These are phyloP conservation scores for Penicillium freii DNA, from an alignment of 2,329 filamentous ascomycete species.

Conservation along the genomic window DNA sequence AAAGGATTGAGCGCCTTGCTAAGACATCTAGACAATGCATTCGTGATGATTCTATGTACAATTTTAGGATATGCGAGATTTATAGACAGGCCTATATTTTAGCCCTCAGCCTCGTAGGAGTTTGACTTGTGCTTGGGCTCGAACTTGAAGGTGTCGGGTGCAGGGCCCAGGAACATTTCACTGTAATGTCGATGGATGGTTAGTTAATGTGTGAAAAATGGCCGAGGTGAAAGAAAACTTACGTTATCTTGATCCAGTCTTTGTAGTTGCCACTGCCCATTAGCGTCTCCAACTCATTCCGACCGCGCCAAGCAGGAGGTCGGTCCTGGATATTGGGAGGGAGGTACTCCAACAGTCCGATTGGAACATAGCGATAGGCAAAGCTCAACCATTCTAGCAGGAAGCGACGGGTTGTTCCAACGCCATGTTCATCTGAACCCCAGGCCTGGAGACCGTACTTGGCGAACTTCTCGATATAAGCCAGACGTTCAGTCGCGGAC, in stretches of 20 bases:
- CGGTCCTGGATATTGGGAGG: conserved; percentile 87
- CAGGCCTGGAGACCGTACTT: conserved; percentile 89
- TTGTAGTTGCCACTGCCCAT: conserved; percentile 87
- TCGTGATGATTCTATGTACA: conserved; percentile 10
- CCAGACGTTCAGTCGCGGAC: conserved; percentile 78
- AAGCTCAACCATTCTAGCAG: conserved; percentile 96
- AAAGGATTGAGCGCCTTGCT: background rate
- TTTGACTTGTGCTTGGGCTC: conserved; percentile 98
- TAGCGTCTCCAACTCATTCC: conserved; percentile 91
- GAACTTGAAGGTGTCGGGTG: conserved; percentile 87
- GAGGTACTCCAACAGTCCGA: conserved; percentile 83
- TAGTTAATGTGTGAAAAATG: conserved; percentile 8
- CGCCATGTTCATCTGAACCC: conserved; percentile 91
- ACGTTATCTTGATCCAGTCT: conserved; percentile 99
- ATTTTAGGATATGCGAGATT: background rate
- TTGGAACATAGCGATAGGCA: conserved; percentile 82
- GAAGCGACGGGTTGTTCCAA: conserved; percentile 88
- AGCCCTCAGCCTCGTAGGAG: conserved; percentile 70
- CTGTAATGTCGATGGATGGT: conserved; percentile 46
- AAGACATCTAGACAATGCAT: background rate
- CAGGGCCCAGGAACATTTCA: conserved; percentile 95
- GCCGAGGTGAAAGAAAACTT: conserved; percentile 39
- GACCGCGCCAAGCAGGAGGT: conserved; percentile 76
- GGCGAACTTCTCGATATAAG: conserved; percentile 83
- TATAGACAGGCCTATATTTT: background rate